These are phyloP conservation scores for Vitis rupestris DNA, from an alignment of 164 flowering plant species.

Conservation along the genomic window DNA sequence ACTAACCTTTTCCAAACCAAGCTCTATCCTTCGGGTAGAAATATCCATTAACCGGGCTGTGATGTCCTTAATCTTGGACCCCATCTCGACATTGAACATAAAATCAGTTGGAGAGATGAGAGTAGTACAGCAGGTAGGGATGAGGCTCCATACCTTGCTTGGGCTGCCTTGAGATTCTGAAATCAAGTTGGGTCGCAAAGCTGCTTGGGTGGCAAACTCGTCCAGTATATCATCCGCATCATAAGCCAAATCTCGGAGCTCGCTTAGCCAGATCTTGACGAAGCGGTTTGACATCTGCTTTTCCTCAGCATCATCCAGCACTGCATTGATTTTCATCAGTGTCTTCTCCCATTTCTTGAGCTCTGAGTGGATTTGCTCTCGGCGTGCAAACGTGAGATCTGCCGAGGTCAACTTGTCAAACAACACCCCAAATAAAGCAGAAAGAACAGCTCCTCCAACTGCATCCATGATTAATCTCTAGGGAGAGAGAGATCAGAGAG, in stretches of 20 bases:
- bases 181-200: neutral
- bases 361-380: neutral
- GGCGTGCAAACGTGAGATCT: no score
- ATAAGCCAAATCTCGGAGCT: conserved; percentile 10
- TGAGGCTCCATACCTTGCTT: neutral
- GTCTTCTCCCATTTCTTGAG: conserved; percentile 3
- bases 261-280: conserved; percentile 4
- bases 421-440: no score
- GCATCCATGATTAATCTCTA: no score
- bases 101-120: neutral
- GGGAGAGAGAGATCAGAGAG: no score
- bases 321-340: neutral
- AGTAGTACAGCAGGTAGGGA: neutral
- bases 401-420: no score
- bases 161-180: neutral
- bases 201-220: neutral
- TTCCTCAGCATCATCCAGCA: conserved; percentile 15
- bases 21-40: neutral
- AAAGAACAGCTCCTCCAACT: no score
- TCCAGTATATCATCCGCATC: conserved; percentile 6
- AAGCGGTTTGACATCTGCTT: neutral
- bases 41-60: conserved; percentile 6
- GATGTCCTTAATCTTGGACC: conserved; percentile 16
- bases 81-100: neutral
- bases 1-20: conserved; percentile 1